Base-by-base conservation (phyloP, 1,139 yeast species). In the Suhomyces chickasaworum region DNA sequence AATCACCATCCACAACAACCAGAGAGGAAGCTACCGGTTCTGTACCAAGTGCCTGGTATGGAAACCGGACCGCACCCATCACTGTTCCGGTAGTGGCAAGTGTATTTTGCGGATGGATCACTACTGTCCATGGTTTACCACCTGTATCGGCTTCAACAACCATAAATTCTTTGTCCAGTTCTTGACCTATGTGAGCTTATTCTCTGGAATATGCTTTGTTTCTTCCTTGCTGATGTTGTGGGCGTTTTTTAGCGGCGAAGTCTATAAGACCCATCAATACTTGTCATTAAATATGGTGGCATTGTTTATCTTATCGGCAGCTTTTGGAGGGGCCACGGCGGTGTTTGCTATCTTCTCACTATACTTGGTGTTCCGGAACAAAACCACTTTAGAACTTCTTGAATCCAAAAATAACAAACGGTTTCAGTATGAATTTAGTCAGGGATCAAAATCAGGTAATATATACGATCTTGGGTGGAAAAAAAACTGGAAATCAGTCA, bases 91-190 rank as follows among this genome's bases (percentile, higher is more conserved):
- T 20, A 83, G 95, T 53, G 77, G 81, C 9, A 68, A 66, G 44
- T 93, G 99, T 65, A 77, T 88, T 1, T 71, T 93, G 45, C 73
- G 77, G 50, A 86, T 86, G 93, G 95, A 86, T 66, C 99, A 93
- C 60, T 95, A 88, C 66, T 93, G 99, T 63, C 98, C 99, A 0
- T 93, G 99, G 99, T 90, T 93, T 61, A 83, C 96, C 4, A 75
- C 81, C 10, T 93, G 99, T 63, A 81, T 95, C 46, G 99, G 99
- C 0, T 86, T 78, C 66, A 69, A 69, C 39, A 91, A 91, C 66
- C 91, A 89, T 58, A 87, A 89, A 66, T 80, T 71, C 59, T 91
- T 89, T 61, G 64, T 89, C 18, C 96, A 90, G 64, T 86, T 88
- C 59, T 66, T 93, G 46, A 39, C 75, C 9, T 86, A 86, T 59